A percentile compares a stretch with the other conserved stretches of the same genome.
Evolutionary conservation across 345 rosid genomes (phyloP).

Genomic region (Draba incana): DNA sequence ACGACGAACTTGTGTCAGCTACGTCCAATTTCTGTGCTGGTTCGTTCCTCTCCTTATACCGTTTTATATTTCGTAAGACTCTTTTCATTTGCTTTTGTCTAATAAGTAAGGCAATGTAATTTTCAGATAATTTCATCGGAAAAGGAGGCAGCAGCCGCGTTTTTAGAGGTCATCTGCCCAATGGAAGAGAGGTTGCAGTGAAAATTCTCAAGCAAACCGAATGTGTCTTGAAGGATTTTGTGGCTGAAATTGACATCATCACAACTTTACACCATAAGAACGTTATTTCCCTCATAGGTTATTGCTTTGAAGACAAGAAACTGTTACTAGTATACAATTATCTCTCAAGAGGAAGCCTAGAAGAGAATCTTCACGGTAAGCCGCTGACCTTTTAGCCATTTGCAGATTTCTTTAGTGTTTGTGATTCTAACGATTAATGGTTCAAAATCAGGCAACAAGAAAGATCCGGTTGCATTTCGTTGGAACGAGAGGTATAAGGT

Average conservation of each 20-base stretch:
- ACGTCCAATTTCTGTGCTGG: constrained; percentile 72
- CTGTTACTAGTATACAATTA: constrained; percentile 78
- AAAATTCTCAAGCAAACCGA: constrained; percentile 78
- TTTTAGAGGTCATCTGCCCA: constrained; percentile 73
- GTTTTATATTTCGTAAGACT: background rate
- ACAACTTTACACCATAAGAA: constrained; percentile 77
- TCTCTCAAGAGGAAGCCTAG: constrained; percentile 91
- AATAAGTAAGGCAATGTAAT: constrained; percentile 10
- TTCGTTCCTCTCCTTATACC: constrained; percentile 44
- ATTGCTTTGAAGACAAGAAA: constrained; percentile 69
- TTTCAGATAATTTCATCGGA: constrained; percentile 79
- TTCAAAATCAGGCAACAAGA: constrained; percentile 58
- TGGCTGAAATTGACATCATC: constrained; percentile 78
- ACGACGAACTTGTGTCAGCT: constrained; percentile 68
- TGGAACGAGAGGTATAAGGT: constrained; percentile 86
- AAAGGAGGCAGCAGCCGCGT: constrained; percentile 92
- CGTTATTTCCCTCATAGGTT: constrained; percentile 79
- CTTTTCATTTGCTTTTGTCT: constrained; percentile 19
- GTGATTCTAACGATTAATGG: constrained; percentile 20
- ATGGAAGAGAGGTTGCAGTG: constrained; percentile 90
- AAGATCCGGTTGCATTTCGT: constrained; percentile 56
- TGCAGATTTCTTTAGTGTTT: background rate
- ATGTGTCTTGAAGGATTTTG: constrained; percentile 66
- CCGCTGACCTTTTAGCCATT: constrained; percentile 2
- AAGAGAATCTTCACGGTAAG: constrained; percentile 92